Percentiles rank a stretch among this genome's conserved stretches.
These are phyloP conservation scores for Ganoderma resinaceum DNA, from an alignment of 1,284 basidiomycete species.

Conservation along the genomic window DNA sequence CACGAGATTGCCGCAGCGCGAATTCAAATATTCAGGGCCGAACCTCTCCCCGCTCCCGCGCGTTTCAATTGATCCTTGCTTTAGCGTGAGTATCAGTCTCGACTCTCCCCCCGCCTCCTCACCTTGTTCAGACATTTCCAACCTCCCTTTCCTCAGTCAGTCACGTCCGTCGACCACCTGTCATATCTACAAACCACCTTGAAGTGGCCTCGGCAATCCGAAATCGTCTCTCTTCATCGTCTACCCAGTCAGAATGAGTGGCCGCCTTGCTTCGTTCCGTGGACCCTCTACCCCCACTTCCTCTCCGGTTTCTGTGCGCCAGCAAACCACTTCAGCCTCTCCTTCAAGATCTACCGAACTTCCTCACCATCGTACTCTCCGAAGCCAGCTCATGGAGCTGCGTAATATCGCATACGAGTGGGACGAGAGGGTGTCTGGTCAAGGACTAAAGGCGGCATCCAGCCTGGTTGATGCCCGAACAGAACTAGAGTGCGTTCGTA, in stretches of 20 bases:
- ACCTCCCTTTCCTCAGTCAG: background rate
- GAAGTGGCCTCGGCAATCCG: background rate
- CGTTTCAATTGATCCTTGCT: conserved; percentile 4
- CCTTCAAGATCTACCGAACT: conserved; percentile 66
- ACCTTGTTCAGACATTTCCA: background rate
- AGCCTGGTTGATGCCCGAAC: conserved; percentile 75
- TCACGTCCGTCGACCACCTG: background rate
- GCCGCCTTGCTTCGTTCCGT: conserved; percentile 72
- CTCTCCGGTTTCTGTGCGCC: conserved; percentile 61
- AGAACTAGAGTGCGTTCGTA: conserved; percentile 71
- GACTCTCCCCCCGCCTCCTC: background rate
- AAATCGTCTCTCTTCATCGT: background rate
- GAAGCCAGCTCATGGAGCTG: conserved; percentile 68
- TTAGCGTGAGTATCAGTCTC: conserved; percentile 20
- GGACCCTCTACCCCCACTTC: conserved; percentile 77
- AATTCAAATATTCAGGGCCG: conserved; percentile 11
- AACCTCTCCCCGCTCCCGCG: conserved; percentile 4
- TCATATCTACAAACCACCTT: background rate
- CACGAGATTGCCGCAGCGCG: conserved; percentile 26
- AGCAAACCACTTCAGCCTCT: conserved; percentile 51
- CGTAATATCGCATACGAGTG: conserved; percentile 66
- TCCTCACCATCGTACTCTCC: conserved; percentile 76
- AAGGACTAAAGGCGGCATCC: conserved; percentile 72
- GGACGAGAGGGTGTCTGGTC: conserved; percentile 79
- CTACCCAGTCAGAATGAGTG: conserved; percentile 41